Conservation (phyloP, 805 yeast species). For the Barnettozyma wickerhamii region DNA sequence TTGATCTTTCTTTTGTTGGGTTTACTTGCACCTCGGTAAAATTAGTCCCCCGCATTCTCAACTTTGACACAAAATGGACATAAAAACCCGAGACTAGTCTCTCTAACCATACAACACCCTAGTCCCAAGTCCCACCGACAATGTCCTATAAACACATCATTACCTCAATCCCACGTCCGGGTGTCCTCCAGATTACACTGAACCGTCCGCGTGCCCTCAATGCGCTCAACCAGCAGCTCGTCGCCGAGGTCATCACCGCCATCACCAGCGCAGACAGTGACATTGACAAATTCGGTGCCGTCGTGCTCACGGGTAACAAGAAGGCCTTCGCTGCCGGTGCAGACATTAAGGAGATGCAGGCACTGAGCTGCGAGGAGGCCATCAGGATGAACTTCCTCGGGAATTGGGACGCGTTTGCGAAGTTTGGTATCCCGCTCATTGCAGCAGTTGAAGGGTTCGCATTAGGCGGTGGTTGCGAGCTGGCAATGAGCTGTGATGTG, state of each 20-base stretch:
- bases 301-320: slow-evolving; percentile 42
- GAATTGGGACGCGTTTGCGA: slow-evolving; percentile 35
- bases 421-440: slow-evolving; percentile 42
- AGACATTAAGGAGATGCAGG: slow-evolving; percentile 48
- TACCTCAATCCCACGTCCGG: slow-evolving; percentile 19
- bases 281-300: slow-evolving; percentile 38
- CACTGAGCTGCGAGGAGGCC: slow-evolving; percentile 33
- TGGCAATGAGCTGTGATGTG: slow-evolving; percentile 48
- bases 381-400: slow-evolving; percentile 32
- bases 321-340: slow-evolving; percentile 54
- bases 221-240: slow-evolving; percentile 18
- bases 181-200: slow-evolving; percentile 23
- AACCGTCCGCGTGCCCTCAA: slow-evolving; percentile 27
- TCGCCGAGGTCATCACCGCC: slow-evolving; percentile 21
- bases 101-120: not conserved
- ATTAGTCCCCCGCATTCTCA: not conserved
- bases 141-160: slow-evolving; percentile 21
- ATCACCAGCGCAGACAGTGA: slow-evolving; percentile 18
- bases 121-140: not conserved
- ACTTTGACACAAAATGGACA: not conserved
- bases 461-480: slow-evolving; percentile 54
- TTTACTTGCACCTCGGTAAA: too few species aligned
- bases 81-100: not conserved
- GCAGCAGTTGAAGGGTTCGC: slow-evolving; percentile 55
- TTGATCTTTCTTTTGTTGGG: too few species aligned